Evolutionary conservation across 2,329 filamentous ascomycete species (phyloP).

Genomic region (Coccinonectria pachysandricola): DNA sequence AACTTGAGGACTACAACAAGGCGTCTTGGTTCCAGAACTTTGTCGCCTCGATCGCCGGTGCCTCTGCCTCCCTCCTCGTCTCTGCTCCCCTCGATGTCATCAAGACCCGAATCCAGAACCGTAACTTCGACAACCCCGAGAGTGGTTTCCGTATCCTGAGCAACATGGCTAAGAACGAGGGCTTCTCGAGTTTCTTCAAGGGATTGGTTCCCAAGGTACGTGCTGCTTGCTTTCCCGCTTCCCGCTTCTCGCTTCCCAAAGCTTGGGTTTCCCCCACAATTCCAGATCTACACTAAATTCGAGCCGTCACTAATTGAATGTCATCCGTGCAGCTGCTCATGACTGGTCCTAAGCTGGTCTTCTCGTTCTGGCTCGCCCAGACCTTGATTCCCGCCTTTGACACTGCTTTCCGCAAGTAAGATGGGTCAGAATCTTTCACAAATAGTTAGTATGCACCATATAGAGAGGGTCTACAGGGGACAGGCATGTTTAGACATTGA

Average conservation of each 20-base stretch:
- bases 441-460: neutral
- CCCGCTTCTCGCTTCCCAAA: neutral
- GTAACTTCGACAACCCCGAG: conserved; percentile 97
- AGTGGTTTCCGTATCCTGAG: conserved; percentile 82
- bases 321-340: conserved; percentile 62
- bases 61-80: conserved; percentile 87
- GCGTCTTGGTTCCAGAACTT: conserved; percentile 96
- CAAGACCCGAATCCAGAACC: conserved; percentile 97
- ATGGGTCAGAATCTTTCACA: conserved; percentile 4
- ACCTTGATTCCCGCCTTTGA: conserved; percentile 92
- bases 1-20: conserved; percentile 87
- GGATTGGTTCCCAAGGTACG: conserved; percentile 79
- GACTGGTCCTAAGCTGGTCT: conserved; percentile 97
- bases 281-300: too few species aligned
- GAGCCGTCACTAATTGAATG: too few species aligned
- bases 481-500: conserved; percentile 1
- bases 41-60: conserved; percentile 87
- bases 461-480: neutral
- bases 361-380: conserved; percentile 99
- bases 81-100: conserved; percentile 96
- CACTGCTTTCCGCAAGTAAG: conserved; percentile 26
- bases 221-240: conserved; percentile 2
- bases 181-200: conserved; percentile 87
- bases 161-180: conserved; percentile 91
- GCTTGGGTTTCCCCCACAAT: conserved; percentile 1